phyloP scores from a whole-genome alignment of 83 land plant genomes.

The Picea mariana region DNA sequence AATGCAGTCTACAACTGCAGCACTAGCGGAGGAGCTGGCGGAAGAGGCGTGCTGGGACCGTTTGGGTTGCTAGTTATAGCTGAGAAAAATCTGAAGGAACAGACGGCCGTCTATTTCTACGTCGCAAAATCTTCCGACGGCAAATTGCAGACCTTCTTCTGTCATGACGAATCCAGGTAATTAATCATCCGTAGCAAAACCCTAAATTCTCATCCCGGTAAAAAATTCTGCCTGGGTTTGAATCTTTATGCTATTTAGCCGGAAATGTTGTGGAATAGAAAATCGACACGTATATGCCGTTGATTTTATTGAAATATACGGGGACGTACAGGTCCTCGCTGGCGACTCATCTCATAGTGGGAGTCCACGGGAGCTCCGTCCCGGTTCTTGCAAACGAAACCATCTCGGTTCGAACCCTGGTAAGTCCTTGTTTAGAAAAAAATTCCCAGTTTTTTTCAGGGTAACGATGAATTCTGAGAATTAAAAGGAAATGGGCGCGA shows the following conservation, averaged over 20 bases:
- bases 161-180: slow-evolving; percentile 86
- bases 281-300: too few relatives aligned
- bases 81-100: slow-evolving; percentile 55
- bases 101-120: slow-evolving; percentile 93
- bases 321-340: slow-evolving; percentile 62
- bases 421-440: slow-evolving; percentile 20
- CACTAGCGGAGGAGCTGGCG: slow-evolving; percentile 61
- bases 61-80: slow-evolving; percentile 89
- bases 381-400: slow-evolving; percentile 66
- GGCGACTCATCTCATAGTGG: slow-evolving; percentile 55
- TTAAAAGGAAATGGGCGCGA: too few relatives aligned
- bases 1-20: slow-evolving; percentile 61
- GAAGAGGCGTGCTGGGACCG: slow-evolving; percentile 73
- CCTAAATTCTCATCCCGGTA: neutral
- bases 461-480: too few relatives aligned
- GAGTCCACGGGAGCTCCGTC: slow-evolving; percentile 56
- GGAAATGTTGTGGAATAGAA: too few relatives aligned
- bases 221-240: neutral
- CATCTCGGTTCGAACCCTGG: slow-evolving; percentile 76
- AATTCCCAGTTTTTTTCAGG: too few relatives aligned
- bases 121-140: slow-evolving; percentile 52
- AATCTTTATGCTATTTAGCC: too few relatives aligned
- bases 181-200: neutral
- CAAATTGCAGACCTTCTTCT: slow-evolving; percentile 57
- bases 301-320: too few relatives aligned